These are phyloP conservation scores for Austroboletus eburneus DNA, from an alignment of 768 basidiomycete genomes.

Conservation along the genomic window DNA sequence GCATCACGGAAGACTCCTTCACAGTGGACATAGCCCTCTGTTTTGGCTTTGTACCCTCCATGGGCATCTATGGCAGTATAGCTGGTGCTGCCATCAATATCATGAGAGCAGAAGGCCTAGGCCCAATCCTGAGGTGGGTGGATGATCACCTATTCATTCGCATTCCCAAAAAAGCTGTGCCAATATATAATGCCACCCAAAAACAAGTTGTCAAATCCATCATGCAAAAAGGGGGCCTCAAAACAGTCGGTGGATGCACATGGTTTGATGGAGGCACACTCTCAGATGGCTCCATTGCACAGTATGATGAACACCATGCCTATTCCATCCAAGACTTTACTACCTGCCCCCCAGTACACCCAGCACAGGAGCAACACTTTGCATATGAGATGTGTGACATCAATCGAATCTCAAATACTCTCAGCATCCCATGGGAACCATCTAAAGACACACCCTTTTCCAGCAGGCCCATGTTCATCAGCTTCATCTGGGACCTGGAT, in stretches of 20 bases:
- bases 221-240: background rate
- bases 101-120: conserved; percentile 6
- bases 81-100: conserved; percentile 20
- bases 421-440: conserved; percentile 32
- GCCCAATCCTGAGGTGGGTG: conserved; percentile 20
- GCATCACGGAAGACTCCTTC: too few species aligned
- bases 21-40: too few species aligned
- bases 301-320: background rate
- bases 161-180: fast-evolving
- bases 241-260: background rate
- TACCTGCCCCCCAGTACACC: too few species aligned
- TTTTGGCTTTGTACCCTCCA: conserved; percentile 9
- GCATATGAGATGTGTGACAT: conserved; percentile 33
- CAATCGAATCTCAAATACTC: conserved; percentile 26
- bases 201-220: fast-evolving
- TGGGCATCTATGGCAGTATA: conserved; percentile 24
- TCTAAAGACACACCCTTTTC: conserved; percentile 30
- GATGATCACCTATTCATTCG: conserved; percentile 31
- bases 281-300: background rate
- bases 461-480: conserved; percentile 19
- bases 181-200: background rate
- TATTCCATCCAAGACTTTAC: background rate
- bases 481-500: conserved; percentile 15
- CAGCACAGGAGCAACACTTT: background rate
- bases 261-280: background rate